phyloP scores from a whole-genome alignment of 2,329 filamentous ascomycete genomes.

The Diaporthe capsici region DNA sequence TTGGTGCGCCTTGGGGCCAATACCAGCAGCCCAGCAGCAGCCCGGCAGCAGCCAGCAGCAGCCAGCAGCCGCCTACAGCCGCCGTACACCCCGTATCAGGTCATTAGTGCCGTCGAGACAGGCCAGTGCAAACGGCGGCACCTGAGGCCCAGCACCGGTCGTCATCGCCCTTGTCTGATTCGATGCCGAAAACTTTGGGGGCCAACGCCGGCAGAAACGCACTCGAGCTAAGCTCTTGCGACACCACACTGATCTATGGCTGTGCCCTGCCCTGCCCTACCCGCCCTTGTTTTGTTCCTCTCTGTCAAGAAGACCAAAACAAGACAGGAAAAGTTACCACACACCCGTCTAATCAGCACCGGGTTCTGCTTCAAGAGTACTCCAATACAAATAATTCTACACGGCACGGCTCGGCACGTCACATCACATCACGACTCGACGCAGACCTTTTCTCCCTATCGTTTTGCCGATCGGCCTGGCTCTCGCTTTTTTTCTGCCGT shows the following conservation, averaged over 20 bases:
- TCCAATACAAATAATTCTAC: neutral
- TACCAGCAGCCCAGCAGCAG: neutral
- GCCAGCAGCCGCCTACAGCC: neutral
- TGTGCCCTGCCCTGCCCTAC: neutral
- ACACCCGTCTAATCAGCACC: neutral
- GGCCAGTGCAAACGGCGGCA: slow-evolving; percentile 1
- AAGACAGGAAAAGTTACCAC: neutral
- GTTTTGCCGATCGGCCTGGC: neutral
- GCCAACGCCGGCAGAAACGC: neutral
- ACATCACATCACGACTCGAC: neutral
- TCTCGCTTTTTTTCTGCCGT: slow-evolving; percentile 18
- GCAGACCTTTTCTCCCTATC: neutral
- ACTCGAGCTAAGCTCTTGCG: neutral
- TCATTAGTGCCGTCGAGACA: neutral
- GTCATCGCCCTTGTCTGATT: slow-evolving; percentile 5
- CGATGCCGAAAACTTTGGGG: neutral
- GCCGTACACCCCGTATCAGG: neutral
- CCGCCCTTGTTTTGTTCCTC: neutral
- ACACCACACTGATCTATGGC: neutral
- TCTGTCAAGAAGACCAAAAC: neutral
- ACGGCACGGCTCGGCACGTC: neutral
- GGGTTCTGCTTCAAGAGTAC: neutral
- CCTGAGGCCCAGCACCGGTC: neutral
- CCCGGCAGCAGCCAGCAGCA: slow-evolving; percentile 8
- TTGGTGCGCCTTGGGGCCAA: neutral